Base-by-base conservation (phyloP, 257 asterid genomes). In the Avicennia marina region DNA sequence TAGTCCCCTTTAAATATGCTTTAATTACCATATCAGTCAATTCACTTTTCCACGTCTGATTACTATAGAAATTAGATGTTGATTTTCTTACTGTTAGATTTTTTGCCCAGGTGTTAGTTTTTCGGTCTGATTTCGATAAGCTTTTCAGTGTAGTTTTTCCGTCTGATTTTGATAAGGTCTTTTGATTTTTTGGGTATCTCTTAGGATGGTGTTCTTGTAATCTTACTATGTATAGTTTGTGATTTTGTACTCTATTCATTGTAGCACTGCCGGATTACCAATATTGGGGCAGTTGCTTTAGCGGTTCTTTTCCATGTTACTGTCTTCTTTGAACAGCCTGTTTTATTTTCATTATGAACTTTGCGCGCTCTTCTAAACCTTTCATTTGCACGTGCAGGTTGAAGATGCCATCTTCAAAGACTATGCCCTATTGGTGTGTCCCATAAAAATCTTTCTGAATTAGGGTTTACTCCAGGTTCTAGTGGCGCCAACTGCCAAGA, bases 361-460 rank as follows among this genome's bases (percentile, higher is more conserved):
- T 38, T 27, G 31, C 49, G 55, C n/a, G 32, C 58, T 13, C 1
- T 44, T 24, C 22, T 57, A 61, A 66, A n/a, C n/a, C n/a, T n/a
- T 39, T 43, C 56, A 47, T 60, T 53, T 34, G 48, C 66, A 65
- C 64, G 16, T 67, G 79, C 87, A 89, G 97, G 88, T 80, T 58
- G 93, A 81, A 76, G 95, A 84, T 44, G 83, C 90, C 62, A 86
- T 89, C 94, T 81, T 84, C 16, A 75, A 67, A 55, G 95, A 86
- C 60, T 84, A 89, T 17, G 94, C 93, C n/a, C n/a, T n/a, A n/a
- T n/a, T n/a, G n/a, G n/a, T 2, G 76, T 58, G 41, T 80, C 97
- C 1, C 97, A 89, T 74, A 80, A 86, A 68, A 86, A 86, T 56
- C 90, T 86, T 34, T 86, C 95, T 1, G 97, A 86, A 69, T 75